Conservation (phyloP, 768 basidiomycete genomes). For the Termitomyces sp. region DNA sequence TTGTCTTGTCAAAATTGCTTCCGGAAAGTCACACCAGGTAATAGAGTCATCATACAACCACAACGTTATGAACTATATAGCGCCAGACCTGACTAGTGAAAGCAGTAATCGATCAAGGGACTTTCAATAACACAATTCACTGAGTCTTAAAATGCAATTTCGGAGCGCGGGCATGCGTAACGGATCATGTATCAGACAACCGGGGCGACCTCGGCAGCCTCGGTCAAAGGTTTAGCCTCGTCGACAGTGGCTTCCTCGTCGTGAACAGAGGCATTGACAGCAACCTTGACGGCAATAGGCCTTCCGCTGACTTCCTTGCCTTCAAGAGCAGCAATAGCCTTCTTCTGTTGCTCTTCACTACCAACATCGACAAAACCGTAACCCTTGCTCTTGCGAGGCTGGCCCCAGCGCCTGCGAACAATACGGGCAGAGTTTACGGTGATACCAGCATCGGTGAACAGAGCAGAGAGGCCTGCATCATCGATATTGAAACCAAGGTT, state of each 20-base stretch:
- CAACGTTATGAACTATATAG: conserved; percentile 27
- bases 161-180: conserved; percentile 26
- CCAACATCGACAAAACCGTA: conserved; percentile 98
- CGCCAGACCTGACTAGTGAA: conserved; percentile 37
- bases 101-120: conserved; percentile 8
- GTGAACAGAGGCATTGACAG: conserved; percentile 75
- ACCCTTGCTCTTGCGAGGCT: conserved; percentile 86
- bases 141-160: conserved; percentile 25
- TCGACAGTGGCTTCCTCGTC: conserved; percentile 39
- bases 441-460: conserved; percentile 88
- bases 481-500: conserved; percentile 95
- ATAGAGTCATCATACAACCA: conserved; percentile 15
- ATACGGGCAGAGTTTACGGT: conserved; percentile 82
- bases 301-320: conserved; percentile 87
- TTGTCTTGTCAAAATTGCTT: background rate
- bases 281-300: conserved; percentile 89
- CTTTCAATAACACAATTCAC: conserved; percentile 14
- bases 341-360: conserved; percentile 80
- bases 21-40: conserved; percentile 1
- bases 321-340: conserved; percentile 81
- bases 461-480: conserved; percentile 68
- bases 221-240: conserved; percentile 27
- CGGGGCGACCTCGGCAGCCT: conserved; percentile 18
- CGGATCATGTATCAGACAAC: conserved; percentile 19
- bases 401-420: conserved; percentile 79